phyloP scores from a whole-genome alignment of 2,329 filamentous ascomycete species.

The Aspergillus novofumigatus region DNA sequence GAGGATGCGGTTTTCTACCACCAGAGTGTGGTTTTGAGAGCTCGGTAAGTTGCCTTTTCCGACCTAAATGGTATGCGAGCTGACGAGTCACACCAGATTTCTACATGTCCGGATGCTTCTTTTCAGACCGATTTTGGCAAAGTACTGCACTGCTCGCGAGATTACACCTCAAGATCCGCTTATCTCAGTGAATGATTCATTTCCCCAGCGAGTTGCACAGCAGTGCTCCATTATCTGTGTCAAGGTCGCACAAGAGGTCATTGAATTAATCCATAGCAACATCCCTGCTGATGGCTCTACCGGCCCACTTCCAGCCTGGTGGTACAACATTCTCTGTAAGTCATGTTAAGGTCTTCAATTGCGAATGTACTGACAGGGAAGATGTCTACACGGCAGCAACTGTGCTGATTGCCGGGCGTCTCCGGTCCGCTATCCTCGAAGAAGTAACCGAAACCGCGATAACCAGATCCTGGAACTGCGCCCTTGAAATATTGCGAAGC shows the following conservation, averaged over 20 bases:
- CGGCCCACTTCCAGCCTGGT: slow-evolving; percentile 33
- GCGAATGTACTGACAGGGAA: slow-evolving; percentile 10
- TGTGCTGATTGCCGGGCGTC: slow-evolving; percentile 29
- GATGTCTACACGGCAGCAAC: slow-evolving; percentile 35
- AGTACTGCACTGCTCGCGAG: slow-evolving; percentile 28
- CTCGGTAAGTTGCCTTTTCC: slow-evolving; percentile 19
- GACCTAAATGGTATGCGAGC: not conserved
- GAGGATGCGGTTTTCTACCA: slow-evolving; percentile 24
- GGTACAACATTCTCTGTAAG: slow-evolving; percentile 36
- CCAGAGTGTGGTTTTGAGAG: slow-evolving; percentile 30
- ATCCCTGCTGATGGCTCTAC: slow-evolving; percentile 24
- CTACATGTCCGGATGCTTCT: slow-evolving; percentile 32
- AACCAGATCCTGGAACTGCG: slow-evolving; percentile 25
- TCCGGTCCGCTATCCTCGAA: slow-evolving; percentile 24
- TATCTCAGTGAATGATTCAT: slow-evolving; percentile 22
- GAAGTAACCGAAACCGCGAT: slow-evolving; percentile 23
- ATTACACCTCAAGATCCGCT: slow-evolving; percentile 13
- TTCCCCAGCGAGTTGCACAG: slow-evolving; percentile 29
- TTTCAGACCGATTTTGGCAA: slow-evolving; percentile 29
- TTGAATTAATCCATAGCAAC: slow-evolving; percentile 27
- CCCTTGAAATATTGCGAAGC: slow-evolving; percentile 27
- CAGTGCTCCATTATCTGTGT: slow-evolving; percentile 36
- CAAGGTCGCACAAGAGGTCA: slow-evolving; percentile 29
- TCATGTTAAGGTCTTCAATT: not conserved
- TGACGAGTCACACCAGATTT: slow-evolving; percentile 17